A percentile compares a stretch with the other conserved stretches of the same genome.
Conservation (phyloP, 1,139 yeast genomes). For the Hansenula sp. region DNA sequence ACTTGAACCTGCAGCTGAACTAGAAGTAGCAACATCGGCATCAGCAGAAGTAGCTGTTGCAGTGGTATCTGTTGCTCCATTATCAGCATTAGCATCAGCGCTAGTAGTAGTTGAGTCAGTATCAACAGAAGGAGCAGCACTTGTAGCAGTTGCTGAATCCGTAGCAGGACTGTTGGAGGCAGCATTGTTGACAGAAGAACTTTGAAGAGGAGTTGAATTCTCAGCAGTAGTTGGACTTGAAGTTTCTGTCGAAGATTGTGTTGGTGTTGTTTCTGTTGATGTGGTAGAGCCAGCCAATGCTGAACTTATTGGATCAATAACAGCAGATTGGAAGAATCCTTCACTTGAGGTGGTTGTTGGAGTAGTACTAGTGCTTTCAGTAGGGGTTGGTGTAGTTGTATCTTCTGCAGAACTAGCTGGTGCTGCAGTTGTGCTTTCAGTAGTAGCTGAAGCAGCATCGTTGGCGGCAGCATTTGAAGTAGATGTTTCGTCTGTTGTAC, state of each 20-base stretch:
- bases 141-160: constrained; percentile 1
- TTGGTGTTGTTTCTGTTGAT: constrained; percentile 2
- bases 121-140: constrained; percentile 1
- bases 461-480: neutral
- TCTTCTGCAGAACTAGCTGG: neutral
- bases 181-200: constrained; percentile 3
- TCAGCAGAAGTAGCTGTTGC: neutral
- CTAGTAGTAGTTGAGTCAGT: constrained; percentile 1
- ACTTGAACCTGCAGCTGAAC: neutral
- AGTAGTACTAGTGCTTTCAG: constrained; percentile 3
- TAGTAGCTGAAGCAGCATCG: neutral
- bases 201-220: neutral
- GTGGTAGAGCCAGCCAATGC: neutral
- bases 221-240: neutral
- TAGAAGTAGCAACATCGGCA: neutral
- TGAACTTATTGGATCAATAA: neutral
- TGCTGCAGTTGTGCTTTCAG: neutral
- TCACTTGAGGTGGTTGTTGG: neutral
- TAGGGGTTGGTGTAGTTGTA: constrained; percentile 4
- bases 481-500: neutral
- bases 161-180: constrained; percentile 4
- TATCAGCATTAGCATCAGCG: neutral
- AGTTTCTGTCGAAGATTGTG: neutral
- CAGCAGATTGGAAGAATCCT: no score
- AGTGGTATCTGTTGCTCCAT: neutral